phyloP scores from a whole-genome alignment of 257 asterid genomes.

The Leonotis leonurus region DNA sequence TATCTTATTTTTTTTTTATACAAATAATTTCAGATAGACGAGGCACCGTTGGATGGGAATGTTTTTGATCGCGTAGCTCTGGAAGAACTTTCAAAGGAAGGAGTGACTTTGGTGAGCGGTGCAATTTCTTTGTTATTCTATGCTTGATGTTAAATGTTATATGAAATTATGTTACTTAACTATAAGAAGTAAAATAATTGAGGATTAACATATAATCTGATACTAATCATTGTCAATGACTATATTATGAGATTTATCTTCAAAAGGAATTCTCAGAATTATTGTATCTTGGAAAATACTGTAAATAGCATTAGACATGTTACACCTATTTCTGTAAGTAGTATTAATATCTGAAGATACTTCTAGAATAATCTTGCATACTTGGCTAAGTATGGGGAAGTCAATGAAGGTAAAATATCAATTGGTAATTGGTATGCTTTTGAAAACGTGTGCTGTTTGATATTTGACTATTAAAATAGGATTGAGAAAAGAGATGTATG shows the following conservation, averaged over 20 bases:
- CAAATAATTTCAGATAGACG: slow-evolving; percentile 66
- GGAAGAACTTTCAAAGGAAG: slow-evolving; percentile 97
- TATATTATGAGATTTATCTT: not conserved
- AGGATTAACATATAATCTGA: not conserved
- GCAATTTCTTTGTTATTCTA: not conserved
- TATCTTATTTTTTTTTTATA: slow-evolving; percentile 1
- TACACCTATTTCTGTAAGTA: not conserved
- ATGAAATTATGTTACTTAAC: not conserved
- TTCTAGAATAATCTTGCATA: too few species aligned
- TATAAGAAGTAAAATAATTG: not conserved
- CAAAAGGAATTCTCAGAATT: not conserved
- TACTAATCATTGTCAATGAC: not conserved
- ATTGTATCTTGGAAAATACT: not conserved
- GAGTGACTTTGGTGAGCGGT: slow-evolving; percentile 89
- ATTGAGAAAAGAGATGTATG: too few species aligned
- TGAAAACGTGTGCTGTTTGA: too few species aligned
- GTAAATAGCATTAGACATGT: not conserved
- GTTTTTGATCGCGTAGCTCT: slow-evolving; percentile 85
- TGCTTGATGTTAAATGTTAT: not conserved
- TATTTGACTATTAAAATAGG: too few species aligned
- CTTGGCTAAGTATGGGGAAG: too few species aligned
- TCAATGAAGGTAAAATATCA: too few species aligned
- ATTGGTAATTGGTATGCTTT: too few species aligned
- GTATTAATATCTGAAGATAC: too few species aligned
- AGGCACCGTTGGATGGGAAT: slow-evolving; percentile 90